Evolutionary conservation across 805 yeast genomes (phyloP).

Genomic region (Kuraishia ogatae): DNA sequence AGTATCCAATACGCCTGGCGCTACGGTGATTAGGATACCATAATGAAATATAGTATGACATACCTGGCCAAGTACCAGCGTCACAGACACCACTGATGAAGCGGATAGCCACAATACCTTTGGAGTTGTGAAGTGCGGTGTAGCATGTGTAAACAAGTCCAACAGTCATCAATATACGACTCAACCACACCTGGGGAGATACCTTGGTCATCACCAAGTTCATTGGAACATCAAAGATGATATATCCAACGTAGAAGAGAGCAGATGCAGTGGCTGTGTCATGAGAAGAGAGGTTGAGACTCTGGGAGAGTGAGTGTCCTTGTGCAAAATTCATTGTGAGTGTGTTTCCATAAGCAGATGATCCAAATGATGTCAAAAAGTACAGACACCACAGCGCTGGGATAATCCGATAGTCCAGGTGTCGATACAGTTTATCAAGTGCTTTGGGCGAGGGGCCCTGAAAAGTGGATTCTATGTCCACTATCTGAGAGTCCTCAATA

Average conservation of each 20-base stretch:
- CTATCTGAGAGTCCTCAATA: neutral
- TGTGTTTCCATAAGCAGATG: constrained; percentile 68
- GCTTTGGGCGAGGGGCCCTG: constrained; percentile 18
- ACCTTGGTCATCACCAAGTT: constrained; percentile 75
- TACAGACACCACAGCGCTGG: constrained; percentile 80
- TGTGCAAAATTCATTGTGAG: constrained; percentile 64
- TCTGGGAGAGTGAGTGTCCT: constrained; percentile 52
- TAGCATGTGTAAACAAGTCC: constrained; percentile 76
- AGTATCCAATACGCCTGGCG: constrained; percentile 77
- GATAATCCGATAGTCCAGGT: constrained; percentile 61
- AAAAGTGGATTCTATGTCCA: neutral
- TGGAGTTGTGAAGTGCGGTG: constrained; percentile 42
- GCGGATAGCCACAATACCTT: constrained; percentile 63
- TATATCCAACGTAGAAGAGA: constrained; percentile 73
- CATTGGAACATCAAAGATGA: constrained; percentile 83
- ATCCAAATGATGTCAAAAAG: constrained; percentile 72
- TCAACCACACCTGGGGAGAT: constrained; percentile 80
- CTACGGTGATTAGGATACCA: constrained; percentile 80
- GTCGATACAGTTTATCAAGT: constrained; percentile 48
- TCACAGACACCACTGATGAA: constrained; percentile 69
- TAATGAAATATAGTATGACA: constrained; percentile 72
- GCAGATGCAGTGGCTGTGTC: constrained; percentile 72
- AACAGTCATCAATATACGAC: constrained; percentile 67
- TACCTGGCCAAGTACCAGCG: constrained; percentile 89
- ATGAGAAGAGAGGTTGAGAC: constrained; percentile 42